Percentiles rank a stretch among this genome's conserved stretches.
Evolutionary conservation across 805 yeast genomes (phyloP).

Genomic region (Yarrowia divulgata): DNA sequence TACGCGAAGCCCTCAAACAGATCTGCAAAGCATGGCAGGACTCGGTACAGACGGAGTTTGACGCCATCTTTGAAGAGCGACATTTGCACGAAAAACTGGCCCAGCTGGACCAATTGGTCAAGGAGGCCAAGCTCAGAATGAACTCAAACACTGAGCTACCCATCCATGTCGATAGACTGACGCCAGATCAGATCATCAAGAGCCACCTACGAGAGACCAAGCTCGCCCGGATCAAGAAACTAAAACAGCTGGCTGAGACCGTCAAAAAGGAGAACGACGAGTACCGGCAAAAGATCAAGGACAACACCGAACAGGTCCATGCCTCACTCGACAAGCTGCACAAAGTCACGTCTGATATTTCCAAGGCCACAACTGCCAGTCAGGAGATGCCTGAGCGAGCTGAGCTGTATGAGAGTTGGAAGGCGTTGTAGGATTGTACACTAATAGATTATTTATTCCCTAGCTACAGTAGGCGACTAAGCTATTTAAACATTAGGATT

Average conservation of each 20-base stretch:
- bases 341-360: constrained; percentile 18
- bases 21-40: constrained; percentile 60
- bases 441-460: constrained; percentile 14
- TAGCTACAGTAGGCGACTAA: background rate
- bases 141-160: constrained; percentile 40
- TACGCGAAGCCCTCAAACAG: constrained; percentile 60
- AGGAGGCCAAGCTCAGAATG: constrained; percentile 49
- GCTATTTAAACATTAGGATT: constrained; percentile 16
- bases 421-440: background rate
- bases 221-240: constrained; percentile 43
- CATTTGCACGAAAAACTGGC: constrained; percentile 51
- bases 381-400: constrained; percentile 27
- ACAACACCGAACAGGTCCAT: constrained; percentile 15
- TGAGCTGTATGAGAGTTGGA: constrained; percentile 17
- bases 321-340: constrained; percentile 15
- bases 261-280: constrained; percentile 18
- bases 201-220: constrained; percentile 46
- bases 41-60: constrained; percentile 59
- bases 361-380: background rate
- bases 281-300: constrained; percentile 10
- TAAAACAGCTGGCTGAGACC: constrained; percentile 36
- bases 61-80: constrained; percentile 60
- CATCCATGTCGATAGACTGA: constrained; percentile 44
- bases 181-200: constrained; percentile 48
- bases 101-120: constrained; percentile 53